Percentiles rank a stretch among this genome's conserved stretches.
phyloP scores from a whole-genome alignment of 1,139 yeast genomes.

The Debaryomyces sp. region DNA sequence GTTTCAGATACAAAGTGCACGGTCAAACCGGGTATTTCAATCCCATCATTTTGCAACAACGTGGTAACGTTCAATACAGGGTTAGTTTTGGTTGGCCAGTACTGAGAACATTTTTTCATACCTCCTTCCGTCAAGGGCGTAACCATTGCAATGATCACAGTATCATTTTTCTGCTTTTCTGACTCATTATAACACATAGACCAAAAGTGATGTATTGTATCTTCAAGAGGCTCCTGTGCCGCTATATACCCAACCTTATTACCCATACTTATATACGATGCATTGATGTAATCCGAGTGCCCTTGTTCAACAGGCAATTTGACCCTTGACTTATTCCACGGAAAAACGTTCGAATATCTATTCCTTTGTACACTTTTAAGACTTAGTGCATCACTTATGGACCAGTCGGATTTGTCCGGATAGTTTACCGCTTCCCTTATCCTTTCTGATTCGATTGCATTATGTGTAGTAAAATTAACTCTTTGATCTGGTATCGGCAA shows the following conservation, averaged over 20 bases:
- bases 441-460: constrained; percentile 19
- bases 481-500: constrained; percentile 11
- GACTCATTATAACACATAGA: constrained; percentile 68
- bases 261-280: constrained; percentile 34
- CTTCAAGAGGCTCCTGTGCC: constrained; percentile 61
- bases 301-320: constrained; percentile 23
- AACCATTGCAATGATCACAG: constrained; percentile 77
- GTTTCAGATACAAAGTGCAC: constrained; percentile 23
- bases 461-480: constrained; percentile 17
- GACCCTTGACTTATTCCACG: constrained; percentile 44
- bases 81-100: constrained; percentile 60
- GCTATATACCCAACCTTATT: constrained; percentile 35
- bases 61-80: constrained; percentile 23
- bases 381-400: constrained; percentile 22
- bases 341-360: constrained; percentile 46
- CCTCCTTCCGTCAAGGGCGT: constrained; percentile 73
- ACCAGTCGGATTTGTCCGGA: constrained; percentile 24
- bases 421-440: constrained; percentile 19
- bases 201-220: constrained; percentile 79
- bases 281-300: constrained; percentile 43
- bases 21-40: constrained; percentile 25
- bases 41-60: constrained; percentile 23
- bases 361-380: constrained; percentile 29
- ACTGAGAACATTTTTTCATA: constrained; percentile 66
- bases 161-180: constrained; percentile 33